phyloP scores from a whole-genome alignment of 2,329 filamentous ascomycete species.

The Paramyrothecium roridum region DNA sequence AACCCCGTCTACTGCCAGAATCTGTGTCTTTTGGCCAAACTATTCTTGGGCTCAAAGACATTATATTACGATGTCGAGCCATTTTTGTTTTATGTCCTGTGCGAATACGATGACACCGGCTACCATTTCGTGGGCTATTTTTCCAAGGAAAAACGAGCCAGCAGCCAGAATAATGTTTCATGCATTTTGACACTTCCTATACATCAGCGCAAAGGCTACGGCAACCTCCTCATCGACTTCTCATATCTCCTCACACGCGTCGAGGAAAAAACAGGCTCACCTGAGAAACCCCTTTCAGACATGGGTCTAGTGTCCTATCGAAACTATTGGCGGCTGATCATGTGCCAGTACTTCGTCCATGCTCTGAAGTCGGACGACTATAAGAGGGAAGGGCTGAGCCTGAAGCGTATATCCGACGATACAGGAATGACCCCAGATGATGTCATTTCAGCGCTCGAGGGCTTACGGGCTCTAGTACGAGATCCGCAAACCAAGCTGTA shows the following conservation, averaged over 20 bases:
- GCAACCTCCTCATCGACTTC: slow-evolving; percentile 95
- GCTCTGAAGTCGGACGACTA: slow-evolving; percentile 22
- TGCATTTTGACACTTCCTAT: slow-evolving; percentile 96
- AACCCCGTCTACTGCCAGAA: slow-evolving; percentile 99
- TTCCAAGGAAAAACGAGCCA: slow-evolving; percentile 94
- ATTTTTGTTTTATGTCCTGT: slow-evolving; percentile 96
- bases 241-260: slow-evolving; percentile 93
- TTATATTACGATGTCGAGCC: slow-evolving; percentile 98
- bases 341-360: slow-evolving; percentile 79
- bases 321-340: slow-evolving; percentile 90
- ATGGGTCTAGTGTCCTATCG: slow-evolving; percentile 97
- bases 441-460: slow-evolving; percentile 90
- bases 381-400: slow-evolving; percentile 50
- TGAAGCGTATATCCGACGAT: slow-evolving; percentile 73
- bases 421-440: slow-evolving; percentile 97
- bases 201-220: slow-evolving; percentile 95
- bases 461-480: slow-evolving; percentile 80
- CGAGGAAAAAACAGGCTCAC: slow-evolving; percentile 90
- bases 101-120: slow-evolving; percentile 85
- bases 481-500: slow-evolving; percentile 88
- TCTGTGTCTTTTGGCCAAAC: slow-evolving; percentile 88
- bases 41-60: slow-evolving; percentile 98
- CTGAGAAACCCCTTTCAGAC: slow-evolving; percentile 94
- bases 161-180: slow-evolving; percentile 94
- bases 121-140: slow-evolving; percentile 99